Evolutionary conservation across 768 basidiomycete genomes (phyloP), one percentile per base, ranked within the genome.

Genomic region (Kwoniella pini): DNA sequence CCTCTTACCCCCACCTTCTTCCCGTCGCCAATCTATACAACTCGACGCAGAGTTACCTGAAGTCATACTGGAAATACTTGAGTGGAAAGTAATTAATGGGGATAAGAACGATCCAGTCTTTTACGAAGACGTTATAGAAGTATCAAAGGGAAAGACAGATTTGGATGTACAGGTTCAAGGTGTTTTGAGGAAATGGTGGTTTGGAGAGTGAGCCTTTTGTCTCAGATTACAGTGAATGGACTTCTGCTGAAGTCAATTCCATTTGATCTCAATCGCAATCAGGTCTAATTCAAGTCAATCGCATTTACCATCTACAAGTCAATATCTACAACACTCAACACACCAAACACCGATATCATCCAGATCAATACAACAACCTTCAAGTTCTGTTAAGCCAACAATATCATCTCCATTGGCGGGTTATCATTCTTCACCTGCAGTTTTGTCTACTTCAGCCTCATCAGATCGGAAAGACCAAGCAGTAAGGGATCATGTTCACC

Each of bases 111-210:
- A 72, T 49, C 69, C 71, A 12, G 44, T 63, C 7, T 70, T 58
- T 38, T 66, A 10, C 15, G 44, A 50, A 21, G 36, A 57, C n/a
- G 42, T 59, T 9, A 31, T 15, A 1, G 67, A 66, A 40, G 44
- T 70, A 19, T 63, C 65, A 2, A 49, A 48, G 21, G 63, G 64
- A 1, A 53, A 49, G 7, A 28, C 28, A 10, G 64, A 62, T 51
- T 61, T 33, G 12, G 64, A 64, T 24, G 66, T 40, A n/a, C 56
- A 62, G 27, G 52, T 69, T 1, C 63, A 68, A 46, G 60, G 44
- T 39, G 61, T 73, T 15, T 31, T 73, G 42, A 59, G 64, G 54
- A 70, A 67, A 48, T 73, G 71, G 71, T 73, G 60, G 64, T 53
- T 60, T 43, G 71, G 71, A 24, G 69, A 73, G 69, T 73, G 42